These are phyloP conservation scores for Fagus crenata DNA, from an alignment of 306 rosid species.

Conservation along the genomic window DNA sequence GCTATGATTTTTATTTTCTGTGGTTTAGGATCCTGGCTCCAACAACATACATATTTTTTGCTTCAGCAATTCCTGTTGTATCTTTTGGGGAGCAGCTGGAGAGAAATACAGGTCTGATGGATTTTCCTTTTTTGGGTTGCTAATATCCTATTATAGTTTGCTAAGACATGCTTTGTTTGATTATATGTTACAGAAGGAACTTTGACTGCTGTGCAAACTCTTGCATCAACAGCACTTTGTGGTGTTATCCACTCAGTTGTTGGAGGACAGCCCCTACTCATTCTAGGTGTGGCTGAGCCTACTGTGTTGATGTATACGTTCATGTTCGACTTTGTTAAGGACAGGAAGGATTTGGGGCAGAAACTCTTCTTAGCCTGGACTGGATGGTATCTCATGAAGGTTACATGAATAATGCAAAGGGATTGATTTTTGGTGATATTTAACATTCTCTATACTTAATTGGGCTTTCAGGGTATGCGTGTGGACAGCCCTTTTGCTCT, in stretches of 20 bases:
- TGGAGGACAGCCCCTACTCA: conserved; percentile 97
- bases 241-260: conserved; percentile 81
- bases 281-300: conserved; percentile 96
- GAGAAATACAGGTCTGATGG: conserved; percentile 62
- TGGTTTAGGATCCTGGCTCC: conserved; percentile 88
- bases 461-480: conserved; percentile 74
- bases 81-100: conserved; percentile 97
- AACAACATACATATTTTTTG: conserved; percentile 93
- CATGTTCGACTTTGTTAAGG: conserved; percentile 84
- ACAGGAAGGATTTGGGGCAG: conserved; percentile 83
- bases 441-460: conserved; percentile 24
- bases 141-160: conserved; percentile 23
- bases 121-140: conserved; percentile 23
- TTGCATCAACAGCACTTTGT: conserved; percentile 89
- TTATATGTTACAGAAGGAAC: conserved; percentile 63
- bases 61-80: conserved; percentile 95
- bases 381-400: conserved; percentile 72
- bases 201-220: conserved; percentile 96
- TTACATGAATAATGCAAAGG: conserved; percentile 3
- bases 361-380: conserved; percentile 86
- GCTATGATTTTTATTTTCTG: conserved; percentile 25
- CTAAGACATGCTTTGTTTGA: conserved; percentile 38
- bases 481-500: conserved; percentile 90
- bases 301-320: conserved; percentile 95
- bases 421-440: conserved; percentile 19